Base-by-base conservation (phyloP, 1,284 basidiomycete genomes). In the Boletus sp. region DNA sequence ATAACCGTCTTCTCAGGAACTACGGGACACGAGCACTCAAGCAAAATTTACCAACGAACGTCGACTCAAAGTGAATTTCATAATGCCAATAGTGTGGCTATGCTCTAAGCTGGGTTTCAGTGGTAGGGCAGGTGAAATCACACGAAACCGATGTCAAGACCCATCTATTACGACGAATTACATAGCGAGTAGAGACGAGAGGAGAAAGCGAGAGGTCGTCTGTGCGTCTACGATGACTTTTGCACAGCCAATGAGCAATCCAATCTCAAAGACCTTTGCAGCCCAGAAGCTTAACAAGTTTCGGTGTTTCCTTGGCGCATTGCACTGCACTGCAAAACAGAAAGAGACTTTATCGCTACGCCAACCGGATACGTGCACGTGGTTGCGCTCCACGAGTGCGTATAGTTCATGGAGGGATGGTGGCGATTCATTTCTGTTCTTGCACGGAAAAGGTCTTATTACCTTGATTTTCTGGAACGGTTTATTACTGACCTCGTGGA, bases 251-350 rank as follows among this genome's bases (percentile, higher is more conserved):
- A n/a, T n/a, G 6, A 3, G 22, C 5, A 10, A 9, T n/a, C 20
- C 13, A n/a, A n/a, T 37, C 20, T 23, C 7, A 8, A 22, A 37
- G 23, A 5, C 16, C 7, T 20, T 14, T 22, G 5, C 13, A 51
- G 36, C 16, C 8, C 25, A 36, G 22, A 51, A 51, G 29, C 20
- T 38, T 26, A 12, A 34, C 5, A 50, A 27, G 19, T 3, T 50
- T 5, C 8, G 50, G 8, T 16, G n/a, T 12, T n/a, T 23, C 1
- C 42, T 53, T 3, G 36, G 46, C 14, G 7, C 33, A 10, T 23
- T 53, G 25, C 35, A 54, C 27, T 54, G 38, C 17, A 8, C 34
- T 5, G 5, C 5, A 7, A 52, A 47, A 16, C 50, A 51, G 26
- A 19, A 22, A 12, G 20, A 10, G 7, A 48, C 30, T 6, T 13